Percentiles rank a stretch among this genome's conserved stretches.
These are phyloP conservation scores for Neltuma alba DNA, from an alignment of 306 rosid species.

Conservation along the genomic window DNA sequence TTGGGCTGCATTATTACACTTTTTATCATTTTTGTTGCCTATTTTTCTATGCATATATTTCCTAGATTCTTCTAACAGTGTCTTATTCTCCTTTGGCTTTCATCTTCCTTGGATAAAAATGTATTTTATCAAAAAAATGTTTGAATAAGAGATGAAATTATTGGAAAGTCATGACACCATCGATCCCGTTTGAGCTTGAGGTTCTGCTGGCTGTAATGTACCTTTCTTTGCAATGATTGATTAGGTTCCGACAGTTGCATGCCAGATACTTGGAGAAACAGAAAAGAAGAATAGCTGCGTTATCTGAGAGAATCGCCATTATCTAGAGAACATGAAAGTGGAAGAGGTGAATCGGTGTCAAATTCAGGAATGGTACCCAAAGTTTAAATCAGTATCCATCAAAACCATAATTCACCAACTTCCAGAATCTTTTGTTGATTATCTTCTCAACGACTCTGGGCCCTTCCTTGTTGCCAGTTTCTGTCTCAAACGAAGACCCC, in stretches of 20 bases:
- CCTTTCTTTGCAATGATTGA: neutral
- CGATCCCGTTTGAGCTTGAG: neutral
- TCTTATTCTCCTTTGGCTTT: neutral
- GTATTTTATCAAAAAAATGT: neutral
- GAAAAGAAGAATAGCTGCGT: neutral
- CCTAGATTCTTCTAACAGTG: neutral
- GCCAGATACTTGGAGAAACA: conserved; percentile 32
- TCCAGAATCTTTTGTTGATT: conserved; percentile 69
- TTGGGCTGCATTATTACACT: neutral
- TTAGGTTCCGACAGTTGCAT: conserved; percentile 11
- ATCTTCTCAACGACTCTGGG: conserved; percentile 70
- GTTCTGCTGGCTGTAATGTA: neutral
- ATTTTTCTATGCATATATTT: neutral
- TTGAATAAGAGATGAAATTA: neutral
- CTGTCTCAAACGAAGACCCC: conserved; percentile 77
- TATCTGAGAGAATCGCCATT: neutral
- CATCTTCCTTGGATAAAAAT: neutral
- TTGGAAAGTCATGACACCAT: neutral
- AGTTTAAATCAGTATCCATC: conserved; percentile 63
- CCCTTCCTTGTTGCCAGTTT: conserved; percentile 72
- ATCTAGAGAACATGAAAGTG: conserved; percentile 51
- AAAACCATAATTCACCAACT: conserved; percentile 69
- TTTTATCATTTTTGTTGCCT: neutral
- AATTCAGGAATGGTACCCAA: conserved; percentile 84
- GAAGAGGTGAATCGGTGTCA: conserved; percentile 71